Conservation (phyloP, 495 filamentous ascomycete species). For the Trichoderma erinaceum region DNA sequence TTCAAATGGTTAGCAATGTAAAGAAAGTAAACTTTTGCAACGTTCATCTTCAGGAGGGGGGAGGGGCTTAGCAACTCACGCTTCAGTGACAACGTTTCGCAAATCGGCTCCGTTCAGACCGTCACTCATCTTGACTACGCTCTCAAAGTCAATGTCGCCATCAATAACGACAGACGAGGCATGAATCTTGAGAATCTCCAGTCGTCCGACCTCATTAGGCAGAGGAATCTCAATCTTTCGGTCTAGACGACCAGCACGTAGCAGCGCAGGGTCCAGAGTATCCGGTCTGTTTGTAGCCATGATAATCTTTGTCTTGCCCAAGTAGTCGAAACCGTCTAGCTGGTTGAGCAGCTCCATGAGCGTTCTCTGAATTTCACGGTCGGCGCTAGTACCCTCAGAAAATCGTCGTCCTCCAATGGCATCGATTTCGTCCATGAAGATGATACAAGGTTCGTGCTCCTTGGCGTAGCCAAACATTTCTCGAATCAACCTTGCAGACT, state of each 20-base stretch:
- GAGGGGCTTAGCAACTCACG: slow-evolving; percentile 54
- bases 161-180: slow-evolving; percentile 77
- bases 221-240: slow-evolving; percentile 98
- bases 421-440: slow-evolving; percentile 99
- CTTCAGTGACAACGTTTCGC: slow-evolving; percentile 96
- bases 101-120: slow-evolving; percentile 96
- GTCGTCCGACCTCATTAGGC: slow-evolving; percentile 94
- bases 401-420: slow-evolving; percentile 97
- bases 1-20: slow-evolving; percentile 24
- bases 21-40: background rate
- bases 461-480: slow-evolving; percentile 99
- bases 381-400: slow-evolving; percentile 96
- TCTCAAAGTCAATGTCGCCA: slow-evolving; percentile 98
- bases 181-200: slow-evolving; percentile 99
- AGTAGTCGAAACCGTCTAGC: slow-evolving; percentile 97
- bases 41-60: background rate
- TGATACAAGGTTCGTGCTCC: slow-evolving; percentile 99
- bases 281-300: slow-evolving; percentile 99
- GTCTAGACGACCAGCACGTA: slow-evolving; percentile 90
- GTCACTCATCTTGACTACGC: slow-evolving; percentile 99
- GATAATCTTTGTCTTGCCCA: slow-evolving; percentile 99
- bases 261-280: slow-evolving; percentile 89
- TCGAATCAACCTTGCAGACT: slow-evolving; percentile 93
- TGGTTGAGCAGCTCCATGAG: slow-evolving; percentile 99
- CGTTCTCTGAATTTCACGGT: slow-evolving; percentile 97